Evolutionary conservation across 352 stramenopile genomes (phyloP), one percentile per base, ranked within the genome.

Genomic region (Saprolegnia parasitica): DNA sequence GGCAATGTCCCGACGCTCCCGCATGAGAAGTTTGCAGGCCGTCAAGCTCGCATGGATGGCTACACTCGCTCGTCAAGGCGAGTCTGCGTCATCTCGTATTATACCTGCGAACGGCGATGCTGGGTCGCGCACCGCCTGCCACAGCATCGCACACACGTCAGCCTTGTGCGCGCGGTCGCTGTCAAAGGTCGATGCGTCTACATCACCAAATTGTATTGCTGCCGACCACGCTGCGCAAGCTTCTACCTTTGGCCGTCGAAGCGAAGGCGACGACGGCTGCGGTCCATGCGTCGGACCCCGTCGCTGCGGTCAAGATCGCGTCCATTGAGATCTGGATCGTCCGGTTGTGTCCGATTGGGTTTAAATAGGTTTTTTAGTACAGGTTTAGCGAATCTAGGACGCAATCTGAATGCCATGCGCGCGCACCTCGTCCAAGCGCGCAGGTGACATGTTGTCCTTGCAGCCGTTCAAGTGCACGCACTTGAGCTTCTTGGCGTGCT

Each of bases 381-480:
- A 49, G 4, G 11, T 49, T 49, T 4, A 15, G 13, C 11, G 42
- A 4, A 10, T 15, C 20, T n/a, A 60, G 13, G 52, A 24, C 16
- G 35, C 52, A 24, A 60, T 60, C 24, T 60, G 24, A 24, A 60
- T 60, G 13, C 52, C 52, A n/a, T 60, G 52, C 11, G 24, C 52
- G 15, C 52, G 52, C 15, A 39, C 52, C 8, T 15, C 8, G 32
- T 8, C 32, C 8, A 58, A 16, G 32, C 23, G 23, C 24, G 11
- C 49, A 15, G 49, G 8, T 2, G 63, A n/a, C 10, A 67, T 73
- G 64, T 92, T 80, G 24, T 73, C 73, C 68, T 88, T 91, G 80
- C 86, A 94, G 49, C 86, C 86, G 58, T 78, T 84, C 52, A 94
- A 42, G 67, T 84, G 74, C 47, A 94, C 72, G 57, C 74, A 78